Conservation (phyloP, 1,284 basidiomycete genomes). For the Mycena sp. region DNA sequence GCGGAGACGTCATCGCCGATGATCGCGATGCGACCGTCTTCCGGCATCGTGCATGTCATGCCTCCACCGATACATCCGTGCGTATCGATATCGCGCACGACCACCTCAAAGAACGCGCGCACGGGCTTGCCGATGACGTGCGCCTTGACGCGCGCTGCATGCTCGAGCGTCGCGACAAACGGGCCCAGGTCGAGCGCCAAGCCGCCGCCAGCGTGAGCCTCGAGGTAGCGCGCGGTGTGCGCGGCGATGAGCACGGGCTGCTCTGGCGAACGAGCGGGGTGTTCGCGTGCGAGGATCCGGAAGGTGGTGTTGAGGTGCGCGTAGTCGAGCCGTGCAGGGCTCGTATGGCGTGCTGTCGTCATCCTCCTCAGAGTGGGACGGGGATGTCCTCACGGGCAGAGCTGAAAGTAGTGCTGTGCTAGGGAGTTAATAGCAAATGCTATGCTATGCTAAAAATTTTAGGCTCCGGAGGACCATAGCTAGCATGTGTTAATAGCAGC, state of each 20-base stretch:
- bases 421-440: too few species aligned
- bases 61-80: conserved; percentile 31
- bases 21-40: conserved; percentile 57
- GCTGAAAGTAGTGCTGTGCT: too few species aligned
- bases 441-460: too few species aligned
- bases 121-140: conserved; percentile 75
- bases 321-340: conserved; percentile 65
- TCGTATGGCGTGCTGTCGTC: conserved; percentile 49
- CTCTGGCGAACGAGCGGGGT: not conserved
- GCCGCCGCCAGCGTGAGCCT: conserved; percentile 43
- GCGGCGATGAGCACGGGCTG: conserved; percentile 58
- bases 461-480: too few species aligned
- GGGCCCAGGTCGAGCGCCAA: conserved; percentile 76
- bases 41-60: not conserved
- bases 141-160: conserved; percentile 57
- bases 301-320: conserved; percentile 71
- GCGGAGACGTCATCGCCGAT: conserved; percentile 74
- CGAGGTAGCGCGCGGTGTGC: conserved; percentile 62
- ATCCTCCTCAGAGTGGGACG: not conserved
- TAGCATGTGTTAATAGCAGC: too few species aligned
- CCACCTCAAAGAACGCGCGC: conserved; percentile 65
- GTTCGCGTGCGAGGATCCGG: conserved; percentile 55
- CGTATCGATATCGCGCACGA: conserved; percentile 55
- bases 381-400: too few species aligned
- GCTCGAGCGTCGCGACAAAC: conserved; percentile 72